Evolutionary conservation across 768 basidiomycete species (phyloP).

Genomic region (Phlebiopsis gigantea): DNA sequence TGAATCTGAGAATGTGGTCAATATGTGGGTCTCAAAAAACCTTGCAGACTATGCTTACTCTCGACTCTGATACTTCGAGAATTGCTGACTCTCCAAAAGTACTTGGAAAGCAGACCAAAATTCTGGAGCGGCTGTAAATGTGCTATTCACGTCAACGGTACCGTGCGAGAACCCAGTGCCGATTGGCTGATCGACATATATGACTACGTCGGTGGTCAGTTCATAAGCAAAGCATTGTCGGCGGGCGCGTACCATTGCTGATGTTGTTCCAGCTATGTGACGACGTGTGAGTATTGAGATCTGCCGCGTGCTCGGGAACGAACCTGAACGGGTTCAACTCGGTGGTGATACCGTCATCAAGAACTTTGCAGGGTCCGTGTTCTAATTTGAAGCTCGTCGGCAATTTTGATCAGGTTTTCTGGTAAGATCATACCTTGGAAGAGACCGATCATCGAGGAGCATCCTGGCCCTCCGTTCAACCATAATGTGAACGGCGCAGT

Average conservation of each 20-base stretch:
- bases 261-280: constrained; percentile 56
- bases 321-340: constrained; percentile 58
- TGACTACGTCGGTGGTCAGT: constrained; percentile 36
- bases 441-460: constrained; percentile 47
- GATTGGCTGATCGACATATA: constrained; percentile 68
- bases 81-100: constrained; percentile 50
- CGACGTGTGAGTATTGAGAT: background rate
- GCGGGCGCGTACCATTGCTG: constrained; percentile 48
- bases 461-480: constrained; percentile 38
- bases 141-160: constrained; percentile 51
- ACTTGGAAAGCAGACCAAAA: constrained; percentile 64
- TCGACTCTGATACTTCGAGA: constrained; percentile 45
- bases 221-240: background rate
- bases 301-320: background rate
- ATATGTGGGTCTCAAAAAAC: background rate
- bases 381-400: constrained; percentile 31
- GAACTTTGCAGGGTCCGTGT: constrained; percentile 60
- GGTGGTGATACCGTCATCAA: constrained; percentile 46
- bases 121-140: constrained; percentile 46
- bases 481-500: constrained; percentile 65
- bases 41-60: constrained; percentile 34
- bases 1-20: constrained; percentile 37
- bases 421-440: constrained; percentile 44
- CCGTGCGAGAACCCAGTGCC: constrained; percentile 64
- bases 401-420: too few relatives aligned